Conservation (phyloP, 495 filamentous ascomycete species). For the Neurospora pannonica region DNA sequence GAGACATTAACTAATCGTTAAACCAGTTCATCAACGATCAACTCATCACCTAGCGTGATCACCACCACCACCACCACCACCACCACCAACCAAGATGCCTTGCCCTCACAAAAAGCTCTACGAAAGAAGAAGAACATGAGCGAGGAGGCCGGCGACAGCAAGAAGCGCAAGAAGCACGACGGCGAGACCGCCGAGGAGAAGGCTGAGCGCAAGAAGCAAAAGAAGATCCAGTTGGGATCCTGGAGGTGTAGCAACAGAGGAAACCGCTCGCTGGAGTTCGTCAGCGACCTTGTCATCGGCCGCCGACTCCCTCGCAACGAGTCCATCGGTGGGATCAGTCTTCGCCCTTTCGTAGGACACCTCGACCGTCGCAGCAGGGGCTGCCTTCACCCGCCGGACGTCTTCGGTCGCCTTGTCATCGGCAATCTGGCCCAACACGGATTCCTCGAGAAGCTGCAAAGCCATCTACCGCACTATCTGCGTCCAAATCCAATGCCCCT, state of each 20-base stretch:
- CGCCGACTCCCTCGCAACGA: neutral
- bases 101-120: neutral
- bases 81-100: neutral
- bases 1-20: neutral
- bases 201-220: neutral
- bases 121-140: neutral
- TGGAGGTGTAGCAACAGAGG: neutral
- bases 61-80: neutral
- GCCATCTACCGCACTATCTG: slow-evolving; percentile 5
- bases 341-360: neutral
- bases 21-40: neutral
- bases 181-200: neutral
- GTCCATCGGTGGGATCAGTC: neutral
- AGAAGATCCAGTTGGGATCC: neutral
- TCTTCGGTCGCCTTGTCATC: neutral
- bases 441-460: slow-evolving; percentile 5
- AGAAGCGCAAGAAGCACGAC: neutral
- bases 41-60: neutral
- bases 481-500: slow-evolving; percentile 2
- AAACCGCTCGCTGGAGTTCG: neutral
- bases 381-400: neutral
- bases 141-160: neutral
- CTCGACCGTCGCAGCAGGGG: neutral
- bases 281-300: neutral
- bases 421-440: neutral